Conservation (phyloP, 108 stramenopile genomes). For the Skeletonema potamos region DNA sequence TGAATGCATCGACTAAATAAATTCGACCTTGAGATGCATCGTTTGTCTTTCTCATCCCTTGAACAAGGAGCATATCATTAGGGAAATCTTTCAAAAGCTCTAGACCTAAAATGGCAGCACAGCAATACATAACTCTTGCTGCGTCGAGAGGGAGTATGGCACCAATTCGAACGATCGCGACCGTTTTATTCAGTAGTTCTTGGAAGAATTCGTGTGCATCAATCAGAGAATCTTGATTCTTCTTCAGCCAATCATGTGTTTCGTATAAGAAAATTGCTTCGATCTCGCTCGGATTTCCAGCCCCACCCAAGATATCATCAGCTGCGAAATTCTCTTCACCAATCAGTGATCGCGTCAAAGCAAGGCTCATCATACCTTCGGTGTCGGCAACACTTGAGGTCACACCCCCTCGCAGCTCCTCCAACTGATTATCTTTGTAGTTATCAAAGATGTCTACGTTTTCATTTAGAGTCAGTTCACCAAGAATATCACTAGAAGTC, state of each 20-base stretch:
- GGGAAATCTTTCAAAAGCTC: conserved; percentile 66
- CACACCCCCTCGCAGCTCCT: conserved; percentile 67
- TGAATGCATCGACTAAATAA: conserved; percentile 46
- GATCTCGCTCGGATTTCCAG: conserved; percentile 56
- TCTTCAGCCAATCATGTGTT: conserved; percentile 73
- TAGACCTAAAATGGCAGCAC: conserved; percentile 71
- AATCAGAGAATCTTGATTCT: conserved; percentile 41
- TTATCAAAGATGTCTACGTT: conserved; percentile 75
- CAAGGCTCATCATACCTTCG: conserved; percentile 84
- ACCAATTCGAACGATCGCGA: conserved; percentile 65
- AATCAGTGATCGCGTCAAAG: conserved; percentile 70
- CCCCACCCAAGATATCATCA: conserved; percentile 41
- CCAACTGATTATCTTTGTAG: conserved; percentile 70
- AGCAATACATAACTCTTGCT: conserved; percentile 78
- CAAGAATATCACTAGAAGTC: conserved; percentile 43
- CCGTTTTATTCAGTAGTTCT: conserved; percentile 75
- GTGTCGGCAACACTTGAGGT: conserved; percentile 56
- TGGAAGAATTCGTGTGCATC: conserved; percentile 66
- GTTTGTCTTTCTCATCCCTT: conserved; percentile 73
- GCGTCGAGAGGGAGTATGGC: conserved; percentile 69
- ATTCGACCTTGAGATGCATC: conserved; percentile 51
- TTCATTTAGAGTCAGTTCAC: conserved; percentile 24
- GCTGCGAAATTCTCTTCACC: conserved; percentile 51
- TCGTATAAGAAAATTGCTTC: conserved; percentile 79
- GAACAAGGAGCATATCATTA: conserved; percentile 61